Evolutionary conservation across 148 eudicot species (phyloP), one percentile per base, ranked within the genome.

Genomic region (Chenopodium quinoa): DNA sequence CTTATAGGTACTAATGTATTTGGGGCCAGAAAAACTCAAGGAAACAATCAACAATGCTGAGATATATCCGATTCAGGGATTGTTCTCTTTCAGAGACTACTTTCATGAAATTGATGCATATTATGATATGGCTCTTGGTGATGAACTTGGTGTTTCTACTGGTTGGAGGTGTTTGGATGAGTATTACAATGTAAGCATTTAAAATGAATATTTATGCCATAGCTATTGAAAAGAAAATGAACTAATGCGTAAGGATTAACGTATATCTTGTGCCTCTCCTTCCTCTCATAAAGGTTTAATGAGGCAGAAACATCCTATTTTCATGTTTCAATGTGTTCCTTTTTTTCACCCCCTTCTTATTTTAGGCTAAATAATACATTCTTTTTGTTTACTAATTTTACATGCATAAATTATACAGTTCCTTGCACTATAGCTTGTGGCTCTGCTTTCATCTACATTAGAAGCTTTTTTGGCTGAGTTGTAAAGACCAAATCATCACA

Each of bases 111-210:
- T 96, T 77, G 93, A 96, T 89, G 88, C 85, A 14, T 93, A 96
- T 81, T 96, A 96, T 87, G 88, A 96, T 79, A 90, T 84, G 76
- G 85, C 90, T 74, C 89, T 87, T 83, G 95, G 93, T 80, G 87
- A 85, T 81, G 95, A 92, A 82, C 84, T 90, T 82, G 99, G 99
- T 78, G 83, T 89, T 79, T 88, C 99, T 73, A 96, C 97, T 80
- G 99, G 99, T 75, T 96, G 99, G 99, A 90, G 83, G 85, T 77
- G 81, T 64, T 85, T 96, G 83, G 86, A 96, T 82, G 85, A 81
- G 63, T 85, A 88, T 67, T 96, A 96, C 83, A 96, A 93, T 78
- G 98, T 96, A 87, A 89, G 95, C 80, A 48, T 79, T 64, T 54
- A 17, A 5, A 62, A 22, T 23, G 3, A 31, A 14, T 47, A 16